Evolutionary conservation across 805 yeast species (phyloP).

Genomic region (Saturnispora quitensis): DNA sequence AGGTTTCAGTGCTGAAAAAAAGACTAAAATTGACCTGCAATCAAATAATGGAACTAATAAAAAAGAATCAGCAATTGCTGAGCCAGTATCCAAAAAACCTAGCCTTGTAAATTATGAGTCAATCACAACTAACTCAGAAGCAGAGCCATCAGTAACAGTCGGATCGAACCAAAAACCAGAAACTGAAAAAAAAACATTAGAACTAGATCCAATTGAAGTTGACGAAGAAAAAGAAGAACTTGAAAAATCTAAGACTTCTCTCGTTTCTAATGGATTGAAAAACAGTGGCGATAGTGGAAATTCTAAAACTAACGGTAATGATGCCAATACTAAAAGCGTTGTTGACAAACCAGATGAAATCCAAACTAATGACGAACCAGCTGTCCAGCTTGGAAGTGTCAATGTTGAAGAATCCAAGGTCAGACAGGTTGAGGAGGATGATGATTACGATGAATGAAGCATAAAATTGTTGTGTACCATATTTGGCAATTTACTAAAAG

Average conservation of each 20-base stretch:
- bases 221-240: slow-evolving; percentile 19
- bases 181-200: slow-evolving; percentile 15
- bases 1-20: neutral
- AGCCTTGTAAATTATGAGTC: neutral
- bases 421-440: slow-evolving; percentile 31
- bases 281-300: neutral
- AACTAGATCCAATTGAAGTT: slow-evolving; percentile 25
- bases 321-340: neutral
- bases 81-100: neutral
- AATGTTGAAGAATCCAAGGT: slow-evolving; percentile 11
- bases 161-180: neutral
- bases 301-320: neutral
- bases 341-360: neutral
- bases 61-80: neutral
- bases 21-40: neutral
- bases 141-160: slow-evolving; percentile 2
- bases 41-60: neutral
- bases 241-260: neutral
- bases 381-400: neutral
- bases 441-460: slow-evolving; percentile 28
- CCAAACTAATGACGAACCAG: neutral
- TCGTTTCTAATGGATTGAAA: neutral
- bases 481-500: neutral
- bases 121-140: neutral
- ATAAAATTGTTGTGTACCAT: neutral